Percentiles rank a stretch among this genome's conserved stretches.
phyloP scores from a whole-genome alignment of 192 early-diverging fungal species.

The Blastocladiella britannica region DNA sequence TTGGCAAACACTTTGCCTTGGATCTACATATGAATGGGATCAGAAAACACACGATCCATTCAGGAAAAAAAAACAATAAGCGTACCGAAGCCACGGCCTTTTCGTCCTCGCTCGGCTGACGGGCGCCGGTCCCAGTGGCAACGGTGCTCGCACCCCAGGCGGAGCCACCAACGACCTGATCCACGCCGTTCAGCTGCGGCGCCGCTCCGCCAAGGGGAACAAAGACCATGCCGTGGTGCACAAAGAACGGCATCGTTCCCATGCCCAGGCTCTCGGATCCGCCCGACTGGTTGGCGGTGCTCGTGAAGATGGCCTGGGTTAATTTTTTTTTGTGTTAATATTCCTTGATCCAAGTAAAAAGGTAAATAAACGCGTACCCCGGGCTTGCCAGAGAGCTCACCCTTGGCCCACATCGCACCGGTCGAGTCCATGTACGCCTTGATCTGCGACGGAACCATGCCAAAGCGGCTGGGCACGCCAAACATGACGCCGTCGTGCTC shows the following conservation, averaged over 20 bases:
- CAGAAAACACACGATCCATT: too few species aligned
- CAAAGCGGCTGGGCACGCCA: constrained; percentile 14
- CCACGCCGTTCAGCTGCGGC: constrained; percentile 12
- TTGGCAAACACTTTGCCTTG: background rate
- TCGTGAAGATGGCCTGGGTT: constrained; percentile 51
- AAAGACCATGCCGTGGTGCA: constrained; percentile 35
- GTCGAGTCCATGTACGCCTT: constrained; percentile 13
- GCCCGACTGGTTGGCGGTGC: constrained; percentile 52
- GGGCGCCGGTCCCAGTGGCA: constrained; percentile 18
- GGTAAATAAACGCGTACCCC: too few species aligned
- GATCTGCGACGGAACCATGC: constrained; percentile 12
- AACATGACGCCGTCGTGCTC: constrained; percentile 9
- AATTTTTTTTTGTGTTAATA: background rate
- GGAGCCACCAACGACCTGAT: constrained; percentile 27
- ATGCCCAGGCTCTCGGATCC: constrained; percentile 57
- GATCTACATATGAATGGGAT: too few species aligned
- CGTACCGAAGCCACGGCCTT: constrained; percentile 33
- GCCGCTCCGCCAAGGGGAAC: constrained; percentile 21
- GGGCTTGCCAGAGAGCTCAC: constrained; percentile 12
- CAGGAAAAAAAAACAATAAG: too few species aligned
- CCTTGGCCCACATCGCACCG: constrained; percentile 10
- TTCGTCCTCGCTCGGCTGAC: constrained; percentile 28
- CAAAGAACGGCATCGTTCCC: constrained; percentile 40
- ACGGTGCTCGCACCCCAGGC: constrained; percentile 28
- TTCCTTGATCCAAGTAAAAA: too few species aligned